These are phyloP conservation scores for Gaeumannomyces tritici DNA, from an alignment of 2,329 filamentous ascomycete species.

Conservation along the genomic window DNA sequence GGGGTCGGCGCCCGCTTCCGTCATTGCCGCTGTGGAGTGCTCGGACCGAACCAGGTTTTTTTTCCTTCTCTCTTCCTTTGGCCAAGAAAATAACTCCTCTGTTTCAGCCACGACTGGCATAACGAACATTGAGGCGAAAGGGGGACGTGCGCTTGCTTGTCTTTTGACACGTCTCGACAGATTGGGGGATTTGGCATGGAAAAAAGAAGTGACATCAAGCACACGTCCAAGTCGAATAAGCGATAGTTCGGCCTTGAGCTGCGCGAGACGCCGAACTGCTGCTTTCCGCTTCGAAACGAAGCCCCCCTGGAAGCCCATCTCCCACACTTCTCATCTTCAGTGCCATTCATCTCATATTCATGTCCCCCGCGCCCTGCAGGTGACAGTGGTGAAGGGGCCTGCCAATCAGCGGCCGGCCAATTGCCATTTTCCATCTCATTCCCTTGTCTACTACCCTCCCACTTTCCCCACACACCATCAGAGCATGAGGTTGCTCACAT, in stretches of 20 bases:
- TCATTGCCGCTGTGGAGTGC: no score
- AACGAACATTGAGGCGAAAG: background rate
- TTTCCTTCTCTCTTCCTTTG: no score
- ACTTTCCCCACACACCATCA: background rate
- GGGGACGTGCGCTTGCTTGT: background rate
- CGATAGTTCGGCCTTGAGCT: no score
- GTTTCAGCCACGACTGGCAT: background rate
- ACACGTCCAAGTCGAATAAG: no score
- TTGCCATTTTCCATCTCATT: background rate
- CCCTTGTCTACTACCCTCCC: background rate
- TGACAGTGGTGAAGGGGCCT: background rate
- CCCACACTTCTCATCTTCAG: background rate
- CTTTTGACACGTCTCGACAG: background rate
- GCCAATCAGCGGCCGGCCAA: background rate
- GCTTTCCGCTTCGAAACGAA: background rate
- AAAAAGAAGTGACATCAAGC: no score
- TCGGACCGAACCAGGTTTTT: no score
- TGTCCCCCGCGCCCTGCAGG: background rate
- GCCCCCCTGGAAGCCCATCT: no score
- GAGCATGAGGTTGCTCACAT: conserved; percentile 2
- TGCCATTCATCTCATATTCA: background rate
- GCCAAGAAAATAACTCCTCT: no score
- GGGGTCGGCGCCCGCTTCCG: no score
- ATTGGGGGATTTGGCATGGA: no score
- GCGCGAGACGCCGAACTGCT: no score